Evolutionary conservation across 2,329 filamentous ascomycete genomes (phyloP).

Genomic region (Endothia cerciana): DNA sequence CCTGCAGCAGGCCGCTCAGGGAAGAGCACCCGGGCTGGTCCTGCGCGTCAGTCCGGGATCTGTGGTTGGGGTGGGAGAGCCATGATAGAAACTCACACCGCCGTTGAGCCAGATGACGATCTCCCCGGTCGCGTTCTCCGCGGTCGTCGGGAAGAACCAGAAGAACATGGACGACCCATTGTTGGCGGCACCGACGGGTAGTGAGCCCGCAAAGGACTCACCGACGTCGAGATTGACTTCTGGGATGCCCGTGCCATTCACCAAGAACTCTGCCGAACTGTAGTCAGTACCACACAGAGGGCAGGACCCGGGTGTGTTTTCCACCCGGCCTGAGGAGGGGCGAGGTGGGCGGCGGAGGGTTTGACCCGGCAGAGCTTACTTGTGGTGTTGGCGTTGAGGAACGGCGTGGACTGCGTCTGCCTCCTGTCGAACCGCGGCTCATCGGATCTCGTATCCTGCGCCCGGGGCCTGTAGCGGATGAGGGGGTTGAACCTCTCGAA

Average conservation of each 20-base stretch:
- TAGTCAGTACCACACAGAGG: not conserved
- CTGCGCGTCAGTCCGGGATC: not conserved
- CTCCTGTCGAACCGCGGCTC: constrained; percentile 12
- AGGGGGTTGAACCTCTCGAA: constrained; percentile 22
- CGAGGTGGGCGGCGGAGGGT: too few relatives aligned
- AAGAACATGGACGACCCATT: constrained; percentile 59
- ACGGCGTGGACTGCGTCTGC: constrained; percentile 24
- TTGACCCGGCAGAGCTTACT: constrained; percentile 25
- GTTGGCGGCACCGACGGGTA: constrained; percentile 52
- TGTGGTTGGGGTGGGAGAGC: not conserved
- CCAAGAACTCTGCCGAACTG: constrained; percentile 53
- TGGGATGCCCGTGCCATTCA: constrained; percentile 64
- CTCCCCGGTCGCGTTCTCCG: constrained; percentile 52
- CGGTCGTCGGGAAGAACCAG: constrained; percentile 63
- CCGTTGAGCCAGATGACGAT: constrained; percentile 62
- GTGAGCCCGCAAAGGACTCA: constrained; percentile 61
- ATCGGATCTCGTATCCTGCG: not conserved
- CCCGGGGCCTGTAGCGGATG: constrained; percentile 8
- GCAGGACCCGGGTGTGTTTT: too few relatives aligned
- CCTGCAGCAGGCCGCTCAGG: constrained; percentile 68
- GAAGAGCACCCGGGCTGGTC: constrained; percentile 55
- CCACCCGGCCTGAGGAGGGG: too few relatives aligned
- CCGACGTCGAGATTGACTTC: constrained; percentile 68
- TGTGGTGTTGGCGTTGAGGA: constrained; percentile 35
- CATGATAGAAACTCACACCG: constrained; percentile 34